phyloP scores from a whole-genome alignment of 768 basidiomycete species.

The Mycena albidolilacea region DNA sequence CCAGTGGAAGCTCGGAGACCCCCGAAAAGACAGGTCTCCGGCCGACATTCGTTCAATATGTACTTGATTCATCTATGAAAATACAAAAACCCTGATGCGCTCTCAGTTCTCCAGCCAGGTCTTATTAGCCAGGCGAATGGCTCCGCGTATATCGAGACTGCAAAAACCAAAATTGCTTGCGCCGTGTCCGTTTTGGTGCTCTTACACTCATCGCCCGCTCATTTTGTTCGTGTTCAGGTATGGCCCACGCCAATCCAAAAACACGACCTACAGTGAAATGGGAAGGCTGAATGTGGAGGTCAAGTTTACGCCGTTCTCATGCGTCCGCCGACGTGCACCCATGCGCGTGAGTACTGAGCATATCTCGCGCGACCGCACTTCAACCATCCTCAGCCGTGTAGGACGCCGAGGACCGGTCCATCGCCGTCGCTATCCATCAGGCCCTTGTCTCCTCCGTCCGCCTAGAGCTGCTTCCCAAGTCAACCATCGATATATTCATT shows the following conservation, averaged over 20 bases:
- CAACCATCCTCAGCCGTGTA: constrained; percentile 52
- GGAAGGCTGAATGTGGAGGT: constrained; percentile 95
- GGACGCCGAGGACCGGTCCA: constrained; percentile 95
- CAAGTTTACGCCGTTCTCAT: constrained; percentile 97
- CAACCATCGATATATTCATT: constrained; percentile 92
- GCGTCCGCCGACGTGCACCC: constrained; percentile 81
- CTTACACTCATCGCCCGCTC: constrained; percentile 28
- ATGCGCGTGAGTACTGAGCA: constrained; percentile 75
- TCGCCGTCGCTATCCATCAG: constrained; percentile 89
- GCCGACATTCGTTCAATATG: constrained; percentile 90
- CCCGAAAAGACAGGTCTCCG: constrained; percentile 67
- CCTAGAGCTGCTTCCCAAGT: constrained; percentile 93
- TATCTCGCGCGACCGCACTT: constrained; percentile 29
- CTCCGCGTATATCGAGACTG: constrained; percentile 96
- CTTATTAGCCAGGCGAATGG: constrained; percentile 95
- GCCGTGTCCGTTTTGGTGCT: constrained; percentile 81
- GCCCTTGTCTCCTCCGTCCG: constrained; percentile 87
- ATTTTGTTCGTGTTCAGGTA: constrained; percentile 63
- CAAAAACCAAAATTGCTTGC: constrained; percentile 93
- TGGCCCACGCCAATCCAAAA: constrained; percentile 89
- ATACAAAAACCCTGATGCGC: constrained; percentile 18
- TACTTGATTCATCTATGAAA: constrained; percentile 51
- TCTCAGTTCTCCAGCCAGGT: constrained; percentile 88
- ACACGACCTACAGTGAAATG: constrained; percentile 84
- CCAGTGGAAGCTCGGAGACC: constrained; percentile 51